phyloP scores from a whole-genome alignment of 805 yeast species.

The Candida qinlingensis region DNA sequence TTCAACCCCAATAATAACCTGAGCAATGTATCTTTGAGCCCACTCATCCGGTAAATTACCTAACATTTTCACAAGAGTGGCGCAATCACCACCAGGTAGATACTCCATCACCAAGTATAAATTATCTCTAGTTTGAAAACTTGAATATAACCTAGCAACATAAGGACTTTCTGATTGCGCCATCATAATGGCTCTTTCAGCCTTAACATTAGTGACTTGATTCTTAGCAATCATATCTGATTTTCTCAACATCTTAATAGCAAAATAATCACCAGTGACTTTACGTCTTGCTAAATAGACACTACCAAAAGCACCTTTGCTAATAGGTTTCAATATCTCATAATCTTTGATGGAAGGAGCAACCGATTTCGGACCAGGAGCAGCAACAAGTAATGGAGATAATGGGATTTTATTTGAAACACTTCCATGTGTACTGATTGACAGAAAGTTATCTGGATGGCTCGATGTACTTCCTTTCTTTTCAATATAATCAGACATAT shows the following conservation, averaged over 20 bases:
- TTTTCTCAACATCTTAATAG: slow-evolving; percentile 86
- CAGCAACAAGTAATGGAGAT: slow-evolving; percentile 74
- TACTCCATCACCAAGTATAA: slow-evolving; percentile 95
- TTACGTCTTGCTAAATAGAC: slow-evolving; percentile 82
- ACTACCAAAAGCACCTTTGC: slow-evolving; percentile 96
- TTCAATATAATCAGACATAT: slow-evolving; percentile 26
- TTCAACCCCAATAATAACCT: slow-evolving; percentile 83
- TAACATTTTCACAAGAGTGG: slow-evolving; percentile 74
- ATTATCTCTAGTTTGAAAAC: slow-evolving; percentile 85
- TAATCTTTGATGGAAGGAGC: slow-evolving; percentile 80
- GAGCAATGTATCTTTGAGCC: slow-evolving; percentile 83
- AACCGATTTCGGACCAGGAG: slow-evolving; percentile 42
- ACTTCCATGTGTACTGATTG: slow-evolving; percentile 15
- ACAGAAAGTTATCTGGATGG: slow-evolving; percentile 24
- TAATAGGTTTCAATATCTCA: slow-evolving; percentile 86
- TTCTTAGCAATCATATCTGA: slow-evolving; percentile 96
- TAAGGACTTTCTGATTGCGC: slow-evolving; percentile 89
- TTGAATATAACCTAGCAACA: slow-evolving; percentile 82
- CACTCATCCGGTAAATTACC: slow-evolving; percentile 83
- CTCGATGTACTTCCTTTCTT: slow-evolving; percentile 18
- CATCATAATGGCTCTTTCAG: slow-evolving; percentile 98
- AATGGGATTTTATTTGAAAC: slow-evolving; percentile 52
- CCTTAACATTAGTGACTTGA: slow-evolving; percentile 89
- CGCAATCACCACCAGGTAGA: slow-evolving; percentile 92
- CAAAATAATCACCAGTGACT: slow-evolving; percentile 90